Conservation (phyloP, 2,329 filamentous ascomycete species). For the Ascocoryne sarcoides region DNA sequence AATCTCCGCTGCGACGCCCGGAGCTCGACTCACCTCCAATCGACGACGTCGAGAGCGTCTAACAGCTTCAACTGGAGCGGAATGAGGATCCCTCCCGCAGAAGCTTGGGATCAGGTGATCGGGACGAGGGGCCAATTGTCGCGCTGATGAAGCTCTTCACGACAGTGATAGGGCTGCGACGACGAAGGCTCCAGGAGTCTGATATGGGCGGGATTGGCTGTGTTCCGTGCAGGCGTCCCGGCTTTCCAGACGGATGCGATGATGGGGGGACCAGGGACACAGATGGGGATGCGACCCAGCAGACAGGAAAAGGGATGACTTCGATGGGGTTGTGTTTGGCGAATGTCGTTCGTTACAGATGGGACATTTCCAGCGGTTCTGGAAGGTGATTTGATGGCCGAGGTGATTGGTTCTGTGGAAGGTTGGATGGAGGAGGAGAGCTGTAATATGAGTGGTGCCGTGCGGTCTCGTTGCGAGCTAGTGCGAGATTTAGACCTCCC, state of each 20-base stretch:
- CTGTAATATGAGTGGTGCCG: background rate
- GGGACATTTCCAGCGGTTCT: slow-evolving; percentile 8
- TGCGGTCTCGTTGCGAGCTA: background rate
- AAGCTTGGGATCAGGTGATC: slow-evolving; percentile 24
- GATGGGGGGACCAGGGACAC: slow-evolving; percentile 1
- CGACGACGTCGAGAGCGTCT: slow-evolving; percentile 13
- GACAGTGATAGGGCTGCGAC: slow-evolving; percentile 24
- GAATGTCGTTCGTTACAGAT: slow-evolving; percentile 12
- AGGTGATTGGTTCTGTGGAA: slow-evolving; percentile 18
- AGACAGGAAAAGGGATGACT: background rate
- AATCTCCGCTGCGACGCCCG: slow-evolving; percentile 15
- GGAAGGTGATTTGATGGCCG: slow-evolving; percentile 15
- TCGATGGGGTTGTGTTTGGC: slow-evolving; percentile 6
- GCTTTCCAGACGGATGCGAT: slow-evolving; percentile 9
- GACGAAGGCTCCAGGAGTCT: slow-evolving; percentile 12
- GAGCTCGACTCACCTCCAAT: slow-evolving; percentile 24
- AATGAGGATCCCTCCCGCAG: slow-evolving; percentile 26
- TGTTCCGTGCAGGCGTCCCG: slow-evolving; percentile 16
- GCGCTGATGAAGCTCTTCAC: slow-evolving; percentile 20
- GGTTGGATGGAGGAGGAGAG: slow-evolving; percentile 11
- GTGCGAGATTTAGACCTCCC: too few relatives aligned
- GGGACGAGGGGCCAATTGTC: slow-evolving; percentile 23
- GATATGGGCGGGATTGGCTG: slow-evolving; percentile 20
- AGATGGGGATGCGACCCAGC: slow-evolving; percentile 1
- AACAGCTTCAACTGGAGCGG: slow-evolving; percentile 10